Evolutionary conservation across 805 yeast species (phyloP), one percentile per base, ranked within the genome.

Genomic region (Kuraishia hungarica): DNA sequence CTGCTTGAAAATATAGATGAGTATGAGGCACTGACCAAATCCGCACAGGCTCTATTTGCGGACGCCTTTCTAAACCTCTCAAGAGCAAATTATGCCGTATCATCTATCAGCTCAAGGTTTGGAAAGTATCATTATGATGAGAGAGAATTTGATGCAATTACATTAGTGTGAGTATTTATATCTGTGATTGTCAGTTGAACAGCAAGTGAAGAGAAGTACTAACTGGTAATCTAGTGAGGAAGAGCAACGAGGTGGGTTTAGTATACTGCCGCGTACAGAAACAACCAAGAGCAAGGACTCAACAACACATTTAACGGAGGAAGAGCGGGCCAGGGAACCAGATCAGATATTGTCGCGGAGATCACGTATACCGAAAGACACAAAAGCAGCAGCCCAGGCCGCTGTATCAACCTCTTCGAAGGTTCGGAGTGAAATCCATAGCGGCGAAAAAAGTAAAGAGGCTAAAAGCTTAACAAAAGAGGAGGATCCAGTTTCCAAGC

Each of bases 21-120:
- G 48, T 77, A 77, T 59, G 73, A 72, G 50, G 46, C 51, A 3
- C 28, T 64, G 21, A 62, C 67, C 28, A 61, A 62, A 20, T 61
- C 57, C 10, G 54, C 61, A 1, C 56, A 59, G 49, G 56, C 67
- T 4, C 48, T 60, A 50, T 72, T 68, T 58, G 61, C 62, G 28
- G 62, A 65, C 46, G 81, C 79, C 5, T 73, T 60, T 55, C 60
- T 75, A 17, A 68, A 71, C 51, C 62, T 77, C 53, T 72, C 77
- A 54, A 57, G 80, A 53, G 80, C 81, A 19, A 76, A 74, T 56
- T 77, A 69, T 60, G 67, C 68, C 48, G 56, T 61, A 50, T 54
- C 53, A 28, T 23, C 29, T n/a, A 15, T 19, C 11, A 39, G 47
- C 48, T 57, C 53, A 43, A 53, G 58, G 43, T 62, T 57, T 51